Evolutionary conservation across 108 stramenopile genomes (phyloP).

Genomic region (Nitzschia sp.): DNA sequence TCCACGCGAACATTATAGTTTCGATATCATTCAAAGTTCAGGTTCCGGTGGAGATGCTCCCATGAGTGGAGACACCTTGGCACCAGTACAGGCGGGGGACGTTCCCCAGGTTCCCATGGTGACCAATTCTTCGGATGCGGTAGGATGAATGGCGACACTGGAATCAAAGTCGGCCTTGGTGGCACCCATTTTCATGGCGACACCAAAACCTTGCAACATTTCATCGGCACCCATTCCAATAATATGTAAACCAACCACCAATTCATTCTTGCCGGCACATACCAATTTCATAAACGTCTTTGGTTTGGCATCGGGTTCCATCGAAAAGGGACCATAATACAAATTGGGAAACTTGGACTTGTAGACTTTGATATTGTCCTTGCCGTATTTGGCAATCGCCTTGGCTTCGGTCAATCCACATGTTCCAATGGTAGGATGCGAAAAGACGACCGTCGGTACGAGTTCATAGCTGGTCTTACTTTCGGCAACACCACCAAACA

Average conservation of each 20-base stretch:
- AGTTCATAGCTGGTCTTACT: constrained; percentile 68
- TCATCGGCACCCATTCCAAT: constrained; percentile 96
- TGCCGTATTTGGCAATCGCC: constrained; percentile 86
- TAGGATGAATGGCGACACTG: constrained; percentile 96
- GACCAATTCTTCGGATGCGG: constrained; percentile 87
- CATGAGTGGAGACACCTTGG: constrained; percentile 68
- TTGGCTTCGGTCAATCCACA: constrained; percentile 86
- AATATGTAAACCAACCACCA: constrained; percentile 92
- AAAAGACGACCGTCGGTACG: constrained; percentile 92
- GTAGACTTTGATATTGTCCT: constrained; percentile 91
- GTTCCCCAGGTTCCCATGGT: constrained; percentile 87
- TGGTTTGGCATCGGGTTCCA: constrained; percentile 90
- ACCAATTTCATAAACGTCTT: constrained; percentile 91
- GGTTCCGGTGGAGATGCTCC: constrained; percentile 70
- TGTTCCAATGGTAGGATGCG: constrained; percentile 88
- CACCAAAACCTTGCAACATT: constrained; percentile 92
- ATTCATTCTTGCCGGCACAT: constrained; percentile 83
- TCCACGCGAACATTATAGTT: too few relatives aligned
- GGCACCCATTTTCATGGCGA: constrained; percentile 92
- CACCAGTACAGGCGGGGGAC: constrained; percentile 63
- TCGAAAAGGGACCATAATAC: constrained; percentile 84
- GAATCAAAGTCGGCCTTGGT: constrained; percentile 97
- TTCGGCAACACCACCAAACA: constrained; percentile 67
- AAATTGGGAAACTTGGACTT: constrained; percentile 89
- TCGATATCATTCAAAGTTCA: constrained; percentile 19